These are phyloP conservation scores for Xylariaceae sp. DNA, from an alignment of 2,329 filamentous ascomycete species.

Conservation along the genomic window DNA sequence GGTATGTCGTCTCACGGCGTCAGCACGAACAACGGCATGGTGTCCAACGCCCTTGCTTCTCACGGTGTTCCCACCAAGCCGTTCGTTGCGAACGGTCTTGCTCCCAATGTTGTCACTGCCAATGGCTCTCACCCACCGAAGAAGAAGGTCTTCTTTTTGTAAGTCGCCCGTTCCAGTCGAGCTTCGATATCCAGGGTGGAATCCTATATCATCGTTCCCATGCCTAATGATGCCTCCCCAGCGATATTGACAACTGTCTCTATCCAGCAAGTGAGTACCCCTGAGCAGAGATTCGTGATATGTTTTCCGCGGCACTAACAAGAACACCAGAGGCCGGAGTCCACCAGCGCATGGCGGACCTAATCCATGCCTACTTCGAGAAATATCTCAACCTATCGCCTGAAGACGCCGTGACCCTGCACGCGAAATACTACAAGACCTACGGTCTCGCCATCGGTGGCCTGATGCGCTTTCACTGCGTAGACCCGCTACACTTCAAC, in stretches of 20 bases:
- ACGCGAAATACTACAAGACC: constrained; percentile 11
- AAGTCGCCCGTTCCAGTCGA: not conserved
- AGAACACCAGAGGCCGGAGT: constrained; percentile 4
- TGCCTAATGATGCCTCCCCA: constrained; percentile 1
- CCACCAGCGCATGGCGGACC: constrained; percentile 15
- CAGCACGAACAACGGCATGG: not conserved
- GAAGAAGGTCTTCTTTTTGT: constrained; percentile 20
- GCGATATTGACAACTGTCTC: constrained; percentile 16
- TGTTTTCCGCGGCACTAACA: constrained; percentile 2
- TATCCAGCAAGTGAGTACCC: constrained; percentile 14
- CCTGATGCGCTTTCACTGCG: constrained; percentile 11
- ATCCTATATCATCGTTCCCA: no score
- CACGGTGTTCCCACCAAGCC: not conserved
- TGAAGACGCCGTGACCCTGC: constrained; percentile 11
- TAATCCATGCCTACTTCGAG: constrained; percentile 17
- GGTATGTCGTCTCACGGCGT: not conserved
- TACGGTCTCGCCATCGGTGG: constrained; percentile 14
- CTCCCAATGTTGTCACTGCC: not conserved
- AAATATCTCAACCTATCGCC: constrained; percentile 9
- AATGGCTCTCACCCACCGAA: constrained; percentile 11
- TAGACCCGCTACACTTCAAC: constrained; percentile 16
- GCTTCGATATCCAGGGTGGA: not conserved
- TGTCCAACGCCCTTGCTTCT: not conserved
- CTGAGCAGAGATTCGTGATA: not conserved
- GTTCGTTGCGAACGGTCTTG: not conserved